Conservation (phyloP, 2,329 filamentous ascomycete genomes). For the Paradendryphiella salina region DNA sequence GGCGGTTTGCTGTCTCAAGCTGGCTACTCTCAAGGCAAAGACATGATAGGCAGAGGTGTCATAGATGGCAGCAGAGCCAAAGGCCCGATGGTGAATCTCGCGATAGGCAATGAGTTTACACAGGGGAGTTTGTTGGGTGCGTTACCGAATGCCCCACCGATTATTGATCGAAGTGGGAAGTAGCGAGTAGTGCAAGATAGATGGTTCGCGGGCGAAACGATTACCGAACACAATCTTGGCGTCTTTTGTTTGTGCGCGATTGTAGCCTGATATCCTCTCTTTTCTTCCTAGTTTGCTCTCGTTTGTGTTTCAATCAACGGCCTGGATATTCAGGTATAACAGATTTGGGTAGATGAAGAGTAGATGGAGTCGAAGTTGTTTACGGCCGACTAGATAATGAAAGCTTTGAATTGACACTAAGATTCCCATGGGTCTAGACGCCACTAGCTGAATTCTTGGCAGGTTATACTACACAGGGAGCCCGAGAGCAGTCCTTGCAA, state of each 20-base stretch:
- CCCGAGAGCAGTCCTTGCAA: background rate
- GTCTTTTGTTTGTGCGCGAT: background rate
- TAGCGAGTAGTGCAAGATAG: constrained; percentile 3
- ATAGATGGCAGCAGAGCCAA: constrained; percentile 51
- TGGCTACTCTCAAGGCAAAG: constrained; percentile 47
- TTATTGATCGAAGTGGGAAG: constrained; percentile 46
- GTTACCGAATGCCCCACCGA: constrained; percentile 41
- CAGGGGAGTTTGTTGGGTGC: constrained; percentile 55
- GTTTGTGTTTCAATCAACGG: background rate
- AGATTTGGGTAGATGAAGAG: background rate
- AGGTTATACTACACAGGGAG: background rate
- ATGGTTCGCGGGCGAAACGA: constrained; percentile 2
- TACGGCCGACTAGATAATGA: background rate
- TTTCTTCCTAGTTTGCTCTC: background rate
- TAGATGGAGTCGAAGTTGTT: background rate
- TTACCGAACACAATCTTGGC: background rate
- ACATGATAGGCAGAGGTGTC: constrained; percentile 49
- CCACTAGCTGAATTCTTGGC: background rate
- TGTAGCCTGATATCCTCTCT: constrained; percentile 1
- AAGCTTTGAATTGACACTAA: background rate
- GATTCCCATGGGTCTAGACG: background rate
- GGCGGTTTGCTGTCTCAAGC: constrained; percentile 50
- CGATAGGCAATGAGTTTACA: constrained; percentile 50
- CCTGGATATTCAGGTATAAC: constrained; percentile 1
- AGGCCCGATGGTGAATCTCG: constrained; percentile 52